These are phyloP conservation scores for Neonectria ditissima DNA, from an alignment of 2,329 filamentous ascomycete genomes.

Conservation along the genomic window DNA sequence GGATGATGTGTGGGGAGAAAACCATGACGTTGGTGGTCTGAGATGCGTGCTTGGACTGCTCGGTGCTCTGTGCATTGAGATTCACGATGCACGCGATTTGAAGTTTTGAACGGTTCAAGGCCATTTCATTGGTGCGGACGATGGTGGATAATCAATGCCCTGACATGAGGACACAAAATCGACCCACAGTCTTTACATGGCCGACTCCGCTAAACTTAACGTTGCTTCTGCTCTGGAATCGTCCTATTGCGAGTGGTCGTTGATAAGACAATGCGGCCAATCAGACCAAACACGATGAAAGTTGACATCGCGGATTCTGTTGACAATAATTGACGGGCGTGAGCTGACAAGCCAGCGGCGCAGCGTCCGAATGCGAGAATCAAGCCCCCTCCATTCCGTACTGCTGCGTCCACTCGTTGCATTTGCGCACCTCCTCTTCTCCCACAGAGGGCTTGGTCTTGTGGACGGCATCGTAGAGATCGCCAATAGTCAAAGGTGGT, in stretches of 20 bases:
- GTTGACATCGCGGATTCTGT: neutral
- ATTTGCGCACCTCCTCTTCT: conserved; percentile 24
- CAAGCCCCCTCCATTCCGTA: conserved; percentile 26
- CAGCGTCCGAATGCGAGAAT: neutral
- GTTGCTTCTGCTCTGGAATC: neutral
- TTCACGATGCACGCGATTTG: neutral
- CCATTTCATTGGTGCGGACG: neutral
- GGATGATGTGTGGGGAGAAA: neutral
- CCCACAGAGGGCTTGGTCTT: conserved; percentile 18
- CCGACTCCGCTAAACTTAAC: neutral
- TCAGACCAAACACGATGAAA: neutral
- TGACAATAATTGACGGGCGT: too few species aligned
- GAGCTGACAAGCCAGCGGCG: neutral
- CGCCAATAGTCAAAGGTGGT: conserved; percentile 11
- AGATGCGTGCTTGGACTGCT: neutral
- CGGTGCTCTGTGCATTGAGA: neutral
- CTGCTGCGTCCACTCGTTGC: conserved; percentile 20
- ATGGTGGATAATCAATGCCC: neutral
- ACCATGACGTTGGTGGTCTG: neutral
- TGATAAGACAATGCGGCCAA: neutral
- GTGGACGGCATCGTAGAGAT: conserved; percentile 10
- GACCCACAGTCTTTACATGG: neutral
- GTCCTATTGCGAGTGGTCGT: neutral
- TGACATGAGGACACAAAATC: neutral
- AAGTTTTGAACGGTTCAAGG: neutral